These are phyloP conservation scores for Cyclotella cryptica DNA, from an alignment of 108 stramenopile species.

Conservation along the genomic window DNA sequence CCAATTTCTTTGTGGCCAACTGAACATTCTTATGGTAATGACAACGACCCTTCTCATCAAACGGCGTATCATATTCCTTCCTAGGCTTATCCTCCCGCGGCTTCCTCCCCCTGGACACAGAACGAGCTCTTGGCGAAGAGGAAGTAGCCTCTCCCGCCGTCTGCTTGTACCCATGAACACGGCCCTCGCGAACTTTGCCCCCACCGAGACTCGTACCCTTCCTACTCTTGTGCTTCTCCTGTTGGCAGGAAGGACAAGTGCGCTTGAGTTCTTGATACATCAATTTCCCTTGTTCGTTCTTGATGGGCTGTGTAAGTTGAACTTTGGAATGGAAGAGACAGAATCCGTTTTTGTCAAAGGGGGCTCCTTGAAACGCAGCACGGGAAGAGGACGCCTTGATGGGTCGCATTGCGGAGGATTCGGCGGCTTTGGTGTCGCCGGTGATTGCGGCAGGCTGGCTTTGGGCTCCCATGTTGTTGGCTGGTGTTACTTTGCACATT, in stretches of 20 bases:
- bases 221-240: constrained; percentile 34
- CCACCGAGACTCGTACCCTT: constrained; percentile 28
- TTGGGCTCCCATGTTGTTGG: constrained; percentile 4
- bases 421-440: neutral
- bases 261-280: constrained; percentile 39
- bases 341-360: constrained; percentile 40
- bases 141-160: constrained; percentile 1
- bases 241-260: constrained; percentile 31
- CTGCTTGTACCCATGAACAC: constrained; percentile 23
- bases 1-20: constrained; percentile 48
- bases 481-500: constrained; percentile 23
- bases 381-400: constrained; percentile 1
- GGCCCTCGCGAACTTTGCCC: constrained; percentile 35
- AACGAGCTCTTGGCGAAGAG: neutral
- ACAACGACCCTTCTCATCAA: constrained; percentile 51
- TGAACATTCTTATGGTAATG: constrained; percentile 51
- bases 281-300: constrained; percentile 29
- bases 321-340: constrained; percentile 30
- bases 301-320: constrained; percentile 33
- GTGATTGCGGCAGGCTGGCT: neutral
- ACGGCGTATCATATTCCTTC: constrained; percentile 46
- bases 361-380: constrained; percentile 35
- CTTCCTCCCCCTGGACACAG: constrained; percentile 8
- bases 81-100: constrained; percentile 8
- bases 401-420: neutral